Percentiles rank a stretch among this genome's conserved stretches.
Conservation (phyloP, 192 early-diverging fungal genomes). For the Phlyctochytrium planicorne region DNA sequence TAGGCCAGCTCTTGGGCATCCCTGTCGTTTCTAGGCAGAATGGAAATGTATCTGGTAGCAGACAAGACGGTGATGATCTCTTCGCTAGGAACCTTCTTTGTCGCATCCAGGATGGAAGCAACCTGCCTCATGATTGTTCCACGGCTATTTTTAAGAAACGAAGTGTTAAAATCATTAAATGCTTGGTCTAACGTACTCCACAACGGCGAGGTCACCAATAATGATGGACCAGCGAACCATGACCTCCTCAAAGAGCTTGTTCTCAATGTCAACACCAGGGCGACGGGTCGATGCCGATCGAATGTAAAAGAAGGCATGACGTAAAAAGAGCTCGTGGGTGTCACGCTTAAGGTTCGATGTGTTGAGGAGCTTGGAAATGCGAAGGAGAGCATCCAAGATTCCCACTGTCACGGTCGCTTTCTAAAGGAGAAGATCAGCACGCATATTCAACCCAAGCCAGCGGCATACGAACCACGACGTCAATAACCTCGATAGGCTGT, state of each 20-base stretch:
- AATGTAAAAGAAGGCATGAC: slow-evolving; percentile 45
- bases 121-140: slow-evolving; percentile 36
- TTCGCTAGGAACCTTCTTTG: slow-evolving; percentile 37
- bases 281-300: slow-evolving; percentile 21
- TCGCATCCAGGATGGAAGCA: slow-evolving; percentile 30
- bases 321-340: slow-evolving; percentile 37
- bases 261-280: slow-evolving; percentile 32
- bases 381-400: slow-evolving; percentile 36
- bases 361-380: slow-evolving; percentile 16
- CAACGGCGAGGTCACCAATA: slow-evolving; percentile 39
- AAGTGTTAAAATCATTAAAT: slow-evolving; percentile 11
- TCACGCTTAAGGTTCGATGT: slow-evolving; percentile 30
- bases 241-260: slow-evolving; percentile 45
- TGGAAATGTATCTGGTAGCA: slow-evolving; percentile 41
- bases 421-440: not conserved
- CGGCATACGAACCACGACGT: slow-evolving; percentile 26
- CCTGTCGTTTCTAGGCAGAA: slow-evolving; percentile 27
- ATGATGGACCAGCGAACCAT: slow-evolving; percentile 41
- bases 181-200: slow-evolving; percentile 19
- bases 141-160: slow-evolving; percentile 23
- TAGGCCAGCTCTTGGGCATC: slow-evolving; percentile 21
- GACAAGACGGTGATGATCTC: slow-evolving; percentile 47
- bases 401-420: slow-evolving; percentile 26
- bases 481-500: slow-evolving; percentile 31
- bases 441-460: slow-evolving; percentile 4